Evolutionary conservation across 139 green algal species (phyloP).

Genomic region (Mesotaenium endlicherianum): DNA sequence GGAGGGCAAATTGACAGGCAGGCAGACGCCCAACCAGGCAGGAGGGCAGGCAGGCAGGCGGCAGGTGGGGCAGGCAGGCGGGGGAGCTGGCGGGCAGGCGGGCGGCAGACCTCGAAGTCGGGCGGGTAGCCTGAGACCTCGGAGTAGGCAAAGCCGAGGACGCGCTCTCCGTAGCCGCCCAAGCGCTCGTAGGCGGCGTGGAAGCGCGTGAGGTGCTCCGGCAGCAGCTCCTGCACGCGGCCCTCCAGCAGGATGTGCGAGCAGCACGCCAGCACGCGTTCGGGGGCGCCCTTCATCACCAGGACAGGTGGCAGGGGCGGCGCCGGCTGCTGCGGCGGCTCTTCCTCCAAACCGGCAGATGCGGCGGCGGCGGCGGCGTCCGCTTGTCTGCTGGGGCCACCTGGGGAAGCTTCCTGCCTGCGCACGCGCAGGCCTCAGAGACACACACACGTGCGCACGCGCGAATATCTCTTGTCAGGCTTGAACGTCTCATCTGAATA

Average conservation of each 20-base stretch:
- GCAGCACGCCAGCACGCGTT: slow-evolving; percentile 62
- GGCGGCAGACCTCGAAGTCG: slow-evolving; percentile 32
- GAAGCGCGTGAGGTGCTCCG: slow-evolving; percentile 40
- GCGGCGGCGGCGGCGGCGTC: too few relatives aligned
- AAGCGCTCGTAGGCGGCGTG: slow-evolving; percentile 52
- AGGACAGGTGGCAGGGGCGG: slow-evolving; percentile 26
- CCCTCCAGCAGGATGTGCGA: slow-evolving; percentile 54
- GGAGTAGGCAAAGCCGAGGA: slow-evolving; percentile 53
- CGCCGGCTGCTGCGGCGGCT: too few relatives aligned
- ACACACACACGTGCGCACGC: too few relatives aligned
- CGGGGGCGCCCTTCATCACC: slow-evolving; percentile 63
- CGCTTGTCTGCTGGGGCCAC: too few relatives aligned
- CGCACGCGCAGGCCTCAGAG: too few relatives aligned
- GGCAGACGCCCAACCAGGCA: background rate
- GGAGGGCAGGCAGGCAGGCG: background rate
- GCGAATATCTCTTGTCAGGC: too few relatives aligned
- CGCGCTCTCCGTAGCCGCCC: slow-evolving; percentile 55
- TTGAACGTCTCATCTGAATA: too few relatives aligned
- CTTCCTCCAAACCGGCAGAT: too few relatives aligned
- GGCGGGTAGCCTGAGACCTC: slow-evolving; percentile 16
- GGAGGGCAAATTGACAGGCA: background rate
- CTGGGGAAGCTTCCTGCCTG: too few relatives aligned
- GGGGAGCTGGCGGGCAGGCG: too few relatives aligned
- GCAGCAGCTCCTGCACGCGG: slow-evolving; percentile 57
- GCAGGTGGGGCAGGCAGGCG: too few relatives aligned